phyloP scores from a whole-genome alignment of 1,284 basidiomycete genomes.

The Trichosporon faecale region DNA sequence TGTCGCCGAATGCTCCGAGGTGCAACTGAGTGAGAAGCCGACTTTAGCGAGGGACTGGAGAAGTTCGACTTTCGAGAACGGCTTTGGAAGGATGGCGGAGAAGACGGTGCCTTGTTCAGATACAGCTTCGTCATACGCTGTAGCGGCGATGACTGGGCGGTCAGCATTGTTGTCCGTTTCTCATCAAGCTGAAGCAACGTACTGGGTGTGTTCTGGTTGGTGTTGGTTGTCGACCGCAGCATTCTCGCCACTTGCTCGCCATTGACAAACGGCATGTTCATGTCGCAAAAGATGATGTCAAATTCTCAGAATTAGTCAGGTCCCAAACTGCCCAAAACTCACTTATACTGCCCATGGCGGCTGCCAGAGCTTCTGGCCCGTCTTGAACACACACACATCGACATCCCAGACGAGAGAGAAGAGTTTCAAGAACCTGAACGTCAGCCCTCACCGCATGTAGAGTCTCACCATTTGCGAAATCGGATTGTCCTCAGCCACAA shows the following conservation, averaged over 20 bases:
- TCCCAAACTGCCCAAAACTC: constrained; percentile 50
- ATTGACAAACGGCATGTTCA: constrained; percentile 50
- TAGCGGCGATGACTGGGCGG: constrained; percentile 58
- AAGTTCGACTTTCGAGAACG: constrained; percentile 79
- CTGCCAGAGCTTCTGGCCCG: constrained; percentile 92
- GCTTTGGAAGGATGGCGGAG: constrained; percentile 79
- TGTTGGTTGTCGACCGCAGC: constrained; percentile 52
- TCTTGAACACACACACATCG: constrained; percentile 90
- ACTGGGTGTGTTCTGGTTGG: constrained; percentile 52
- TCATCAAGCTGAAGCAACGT: constrained; percentile 8
- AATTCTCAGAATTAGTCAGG: constrained; percentile 42
- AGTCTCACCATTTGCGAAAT: constrained; percentile 70
- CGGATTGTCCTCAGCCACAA: constrained; percentile 96
- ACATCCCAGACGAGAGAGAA: constrained; percentile 87
- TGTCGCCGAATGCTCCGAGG: constrained; percentile 20
- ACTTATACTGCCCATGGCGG: constrained; percentile 95
- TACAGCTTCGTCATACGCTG: constrained; percentile 57
- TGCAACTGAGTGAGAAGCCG: constrained; percentile 59
- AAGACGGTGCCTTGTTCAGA: constrained; percentile 81
- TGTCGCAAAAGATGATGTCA: constrained; percentile 56
- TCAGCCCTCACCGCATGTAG: constrained; percentile 11
- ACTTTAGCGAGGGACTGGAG: constrained; percentile 72
- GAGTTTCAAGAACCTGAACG: constrained; percentile 75
- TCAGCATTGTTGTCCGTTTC: neutral
- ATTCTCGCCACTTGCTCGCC: constrained; percentile 53